Evolutionary conservation across 345 rosid species (phyloP), one percentile per base, ranked within the genome.

Genomic region (thale cress (Arabidopsis thaliana)): DNA sequence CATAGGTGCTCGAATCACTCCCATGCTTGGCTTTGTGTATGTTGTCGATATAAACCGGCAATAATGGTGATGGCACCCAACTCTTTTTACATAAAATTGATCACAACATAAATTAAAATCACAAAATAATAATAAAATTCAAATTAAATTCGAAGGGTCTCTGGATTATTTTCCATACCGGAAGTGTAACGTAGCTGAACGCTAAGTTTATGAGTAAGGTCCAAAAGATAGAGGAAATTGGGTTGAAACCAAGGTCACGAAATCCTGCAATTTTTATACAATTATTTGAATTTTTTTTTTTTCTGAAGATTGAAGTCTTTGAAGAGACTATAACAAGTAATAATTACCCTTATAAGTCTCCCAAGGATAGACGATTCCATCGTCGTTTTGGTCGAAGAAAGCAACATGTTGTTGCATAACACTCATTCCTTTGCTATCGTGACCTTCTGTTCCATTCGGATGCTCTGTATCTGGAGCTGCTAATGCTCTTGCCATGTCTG

Each of bases 281-380:
- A 24, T n/a, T 8, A 34, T 46, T 45, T 46, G n/a, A 14, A 13
- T 28, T 28, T 59, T n/a, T 1, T 66, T 10, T n/a, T 5, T 7
- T 56, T 32, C 6, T 32, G 59, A 55, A 30, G 37, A 25, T 55
- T 5, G 8, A 16, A 16, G 20, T 16, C 20, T 16, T 16, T 16
- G 20, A 7, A 34, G 4, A 56, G 32, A 14, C 0, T 28, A 1
- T 28, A 28, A 28, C 3, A 67, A 22, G 5, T 28, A 30, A 9
- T 8, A 45, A 28, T 44, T 78, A 91, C 98, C 89, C 14, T 49
- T 24, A 48, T 84, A 93, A 68, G 93, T 93, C 73, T 91, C 96
- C 94, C 91, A 89, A 2, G 98, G 97, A 62, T 93, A 93, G 65
- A 93, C 72, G 22, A 93, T 88, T 16, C 97, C 97, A 57, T 93